A percentile compares a stretch with the other conserved stretches of the same genome.
These are phyloP conservation scores for Bertia moriformis DNA, from an alignment of 2,329 filamentous ascomycete species.

Conservation along the genomic window DNA sequence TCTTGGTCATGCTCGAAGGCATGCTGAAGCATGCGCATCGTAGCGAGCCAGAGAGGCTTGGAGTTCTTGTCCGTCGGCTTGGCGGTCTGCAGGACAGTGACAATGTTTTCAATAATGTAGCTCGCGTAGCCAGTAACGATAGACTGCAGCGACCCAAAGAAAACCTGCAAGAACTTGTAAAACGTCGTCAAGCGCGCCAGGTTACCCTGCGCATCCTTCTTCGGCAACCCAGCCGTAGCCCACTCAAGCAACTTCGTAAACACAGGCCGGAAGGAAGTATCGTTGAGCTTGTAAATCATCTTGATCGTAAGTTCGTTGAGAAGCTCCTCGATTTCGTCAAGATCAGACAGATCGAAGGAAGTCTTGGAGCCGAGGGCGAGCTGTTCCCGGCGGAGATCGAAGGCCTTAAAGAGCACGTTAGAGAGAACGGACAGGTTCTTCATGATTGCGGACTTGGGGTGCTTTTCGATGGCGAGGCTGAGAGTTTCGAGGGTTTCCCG, in stretches of 20 bases:
- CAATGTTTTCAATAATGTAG: slow-evolving; percentile 66
- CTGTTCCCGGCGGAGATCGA: slow-evolving; percentile 52
- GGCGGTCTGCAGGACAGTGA: slow-evolving; percentile 38
- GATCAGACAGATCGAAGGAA: slow-evolving; percentile 19
- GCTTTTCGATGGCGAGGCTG: slow-evolving; percentile 57
- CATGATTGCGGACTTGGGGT: slow-evolving; percentile 63
- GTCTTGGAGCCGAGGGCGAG: slow-evolving; percentile 24
- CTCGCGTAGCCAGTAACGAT: slow-evolving; percentile 86
- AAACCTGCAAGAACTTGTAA: slow-evolving; percentile 1
- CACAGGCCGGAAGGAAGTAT: slow-evolving; percentile 80
- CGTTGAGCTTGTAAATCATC: slow-evolving; percentile 94
- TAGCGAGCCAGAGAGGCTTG: slow-evolving; percentile 50
- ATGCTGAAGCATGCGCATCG: slow-evolving; percentile 57
- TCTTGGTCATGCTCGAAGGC: slow-evolving; percentile 84
- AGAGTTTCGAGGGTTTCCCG: slow-evolving; percentile 58
- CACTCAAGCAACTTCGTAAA: slow-evolving; percentile 80
- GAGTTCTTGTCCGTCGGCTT: slow-evolving; percentile 29
- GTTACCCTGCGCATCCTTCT: slow-evolving; percentile 21
- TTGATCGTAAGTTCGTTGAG: slow-evolving; percentile 63
- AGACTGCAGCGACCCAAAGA: slow-evolving; percentile 43
- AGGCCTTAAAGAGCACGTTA: slow-evolving; percentile 39
- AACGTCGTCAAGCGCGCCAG: not conserved
- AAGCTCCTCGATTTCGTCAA: slow-evolving; percentile 46
- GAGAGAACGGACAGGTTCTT: slow-evolving; percentile 63
- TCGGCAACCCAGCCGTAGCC: slow-evolving; percentile 46